Evolutionary conservation across 1,284 basidiomycete species (phyloP), one percentile per base, ranked within the genome.

Genomic region (Moesziomyces sp.): DNA sequence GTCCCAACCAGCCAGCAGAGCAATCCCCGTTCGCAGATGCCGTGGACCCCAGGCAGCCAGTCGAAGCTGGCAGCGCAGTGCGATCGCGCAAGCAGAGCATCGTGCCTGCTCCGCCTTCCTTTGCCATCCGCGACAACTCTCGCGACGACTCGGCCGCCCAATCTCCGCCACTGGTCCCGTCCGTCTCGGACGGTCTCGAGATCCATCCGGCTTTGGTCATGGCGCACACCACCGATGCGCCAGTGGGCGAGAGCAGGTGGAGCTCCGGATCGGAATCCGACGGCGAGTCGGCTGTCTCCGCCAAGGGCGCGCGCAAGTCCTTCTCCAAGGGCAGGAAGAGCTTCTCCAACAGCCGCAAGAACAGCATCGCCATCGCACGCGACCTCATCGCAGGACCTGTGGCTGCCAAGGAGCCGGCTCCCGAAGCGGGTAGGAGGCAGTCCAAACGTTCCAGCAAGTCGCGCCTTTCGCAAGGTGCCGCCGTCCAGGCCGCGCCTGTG

Each of bases 251-350:
- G 47, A 77, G 75, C 43, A 56, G 68, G 26, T 79, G 77, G 77
- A 79, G 77, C 55, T 79, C 77, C 5, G 77, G 75, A 7, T 79
- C 77, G 13, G 77, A 79, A 19, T 68, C 66, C 5, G 75, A 76
- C 2, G 69, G 55, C 19, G 76, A 69, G 10, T 46, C 54, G 21
- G 56, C 52, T 19, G n/a, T 46, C 40, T 59, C 73, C 26, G 60
- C 28, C 51, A 67, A 52, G 21, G 53, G 50, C 21, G 56, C 54
- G 6, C 58, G 63, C 28, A 67, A 58, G n/a, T 62, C 71, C n/a
- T 61, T 67, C 34, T 65, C 70, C 16, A 66, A 52, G 21, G 57
- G 56, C 13, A 48, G 64, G 13, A 78, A 74, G 45, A 69, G 60
- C 55, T 66, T 67, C 52, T 63, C 63, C 9, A 45, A 42, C 18